These are phyloP conservation scores for Diaporthe velutina DNA, from an alignment of 2,329 filamentous ascomycete genomes.

Conservation along the genomic window DNA sequence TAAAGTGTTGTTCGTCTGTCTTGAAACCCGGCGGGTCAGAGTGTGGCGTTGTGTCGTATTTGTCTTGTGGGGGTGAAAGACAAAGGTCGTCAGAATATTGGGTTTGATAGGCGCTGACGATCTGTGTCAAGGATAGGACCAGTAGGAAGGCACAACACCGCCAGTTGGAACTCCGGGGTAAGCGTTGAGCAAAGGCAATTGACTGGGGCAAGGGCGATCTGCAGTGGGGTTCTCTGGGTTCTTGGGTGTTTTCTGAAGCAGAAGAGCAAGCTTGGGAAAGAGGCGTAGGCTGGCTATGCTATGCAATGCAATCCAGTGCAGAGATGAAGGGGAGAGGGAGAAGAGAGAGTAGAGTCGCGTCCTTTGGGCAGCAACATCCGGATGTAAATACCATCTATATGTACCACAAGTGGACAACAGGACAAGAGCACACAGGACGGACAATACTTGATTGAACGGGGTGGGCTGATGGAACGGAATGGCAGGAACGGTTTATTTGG, in stretches of 20 bases:
- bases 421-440: not conserved
- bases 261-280: not conserved
- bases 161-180: slow-evolving; percentile 19
- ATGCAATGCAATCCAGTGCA: slow-evolving; percentile 1
- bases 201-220: slow-evolving; percentile 20
- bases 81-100: slow-evolving; percentile 10
- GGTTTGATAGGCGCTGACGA: slow-evolving; percentile 29
- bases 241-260: not conserved
- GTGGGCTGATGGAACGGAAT: slow-evolving; percentile 8
- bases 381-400: slow-evolving; percentile 12
- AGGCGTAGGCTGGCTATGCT: slow-evolving; percentile 5
- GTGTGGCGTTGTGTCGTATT: slow-evolving; percentile 18
- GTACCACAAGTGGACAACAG: not conserved
- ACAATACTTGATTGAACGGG: not conserved
- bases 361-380: slow-evolving; percentile 15
- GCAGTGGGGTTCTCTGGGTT: slow-evolving; percentile 5
- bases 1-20: not conserved
- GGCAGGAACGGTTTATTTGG: not conserved
- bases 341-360: not conserved
- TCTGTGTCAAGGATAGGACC: slow-evolving; percentile 32
- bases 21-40: slow-evolving; percentile 16
- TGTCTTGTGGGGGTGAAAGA: slow-evolving; percentile 3
- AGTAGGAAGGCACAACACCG: slow-evolving; percentile 24
- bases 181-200: not conserved
- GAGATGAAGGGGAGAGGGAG: not conserved